These are phyloP conservation scores for Vicia faba DNA, from an alignment of 306 rosid genomes.

Conservation along the genomic window DNA sequence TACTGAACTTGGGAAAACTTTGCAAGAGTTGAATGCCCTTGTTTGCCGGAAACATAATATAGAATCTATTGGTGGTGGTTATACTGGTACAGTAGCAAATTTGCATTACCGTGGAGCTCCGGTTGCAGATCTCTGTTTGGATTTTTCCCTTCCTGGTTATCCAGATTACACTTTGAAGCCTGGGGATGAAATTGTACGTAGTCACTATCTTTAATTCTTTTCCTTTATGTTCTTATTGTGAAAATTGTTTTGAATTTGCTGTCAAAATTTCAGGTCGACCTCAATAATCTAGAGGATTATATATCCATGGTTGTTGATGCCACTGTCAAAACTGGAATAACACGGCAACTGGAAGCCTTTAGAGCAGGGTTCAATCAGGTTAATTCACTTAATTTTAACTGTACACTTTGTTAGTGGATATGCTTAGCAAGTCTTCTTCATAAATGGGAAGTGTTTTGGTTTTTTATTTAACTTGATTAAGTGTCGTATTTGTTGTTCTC, in stretches of 20 bases:
- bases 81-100: constrained; percentile 43
- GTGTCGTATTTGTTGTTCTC: neutral
- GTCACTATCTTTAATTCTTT: neutral
- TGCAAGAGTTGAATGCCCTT: constrained; percentile 81
- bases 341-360: constrained; percentile 87
- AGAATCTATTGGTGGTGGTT: constrained; percentile 51
- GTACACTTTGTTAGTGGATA: constrained; percentile 22
- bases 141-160: constrained; percentile 92
- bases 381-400: neutral
- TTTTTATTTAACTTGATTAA: neutral
- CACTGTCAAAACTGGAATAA: constrained; percentile 85
- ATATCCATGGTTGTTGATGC: constrained; percentile 82
- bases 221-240: neutral
- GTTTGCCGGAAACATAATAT: constrained; percentile 71
- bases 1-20: constrained; percentile 86
- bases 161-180: constrained; percentile 79
- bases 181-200: constrained; percentile 78
- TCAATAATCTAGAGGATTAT: constrained; percentile 87
- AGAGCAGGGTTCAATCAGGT: constrained; percentile 97
- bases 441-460: neutral
- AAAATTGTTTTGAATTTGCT: constrained; percentile 19
- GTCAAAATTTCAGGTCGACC: constrained; percentile 66
- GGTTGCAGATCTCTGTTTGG: constrained; percentile 84
- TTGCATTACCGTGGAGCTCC: constrained; percentile 69
- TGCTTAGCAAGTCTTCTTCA: constrained; percentile 1